A percentile compares a stretch with the other conserved stretches of the same genome.
Conservation (phyloP, 495 filamentous ascomycete species). For the Podospora didyma region DNA sequence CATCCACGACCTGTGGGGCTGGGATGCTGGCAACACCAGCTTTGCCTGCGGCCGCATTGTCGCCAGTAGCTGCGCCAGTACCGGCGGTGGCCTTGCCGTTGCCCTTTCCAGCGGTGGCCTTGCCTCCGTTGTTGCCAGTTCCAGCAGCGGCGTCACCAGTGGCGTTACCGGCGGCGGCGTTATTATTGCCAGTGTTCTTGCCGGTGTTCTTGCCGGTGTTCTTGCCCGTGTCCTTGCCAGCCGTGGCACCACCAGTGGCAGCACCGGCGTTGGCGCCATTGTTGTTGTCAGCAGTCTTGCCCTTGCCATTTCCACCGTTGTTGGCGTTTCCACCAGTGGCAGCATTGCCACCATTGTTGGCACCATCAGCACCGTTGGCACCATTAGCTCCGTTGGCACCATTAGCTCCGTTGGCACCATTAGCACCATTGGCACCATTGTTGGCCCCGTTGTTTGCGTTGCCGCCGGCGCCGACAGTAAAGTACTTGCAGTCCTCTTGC, state of each 20-base stretch:
- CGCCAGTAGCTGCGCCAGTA: neutral
- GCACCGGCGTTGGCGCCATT: neutral
- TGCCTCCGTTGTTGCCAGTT: neutral
- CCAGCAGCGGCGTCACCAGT: neutral
- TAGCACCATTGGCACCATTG: conserved; percentile 15
- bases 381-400: conserved; percentile 13
- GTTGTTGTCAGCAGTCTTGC: neutral
- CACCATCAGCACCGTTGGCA: conserved; percentile 10
- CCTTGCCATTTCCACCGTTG: neutral
- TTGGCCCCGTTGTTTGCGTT: conserved; percentile 20
- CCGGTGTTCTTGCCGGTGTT: neutral
- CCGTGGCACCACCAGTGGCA: neutral
- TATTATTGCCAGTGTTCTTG: conserved; percentile 10
- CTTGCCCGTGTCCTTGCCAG: neutral
- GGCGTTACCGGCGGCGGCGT: neutral
- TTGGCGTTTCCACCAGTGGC: conserved; percentile 8
- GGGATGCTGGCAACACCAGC: conserved; percentile 28
- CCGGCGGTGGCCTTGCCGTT: neutral
- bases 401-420: conserved; percentile 14
- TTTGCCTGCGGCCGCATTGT: neutral
- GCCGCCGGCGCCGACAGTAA: conserved; percentile 39
- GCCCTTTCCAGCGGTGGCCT: conserved; percentile 2
- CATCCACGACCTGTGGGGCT: conserved; percentile 33
- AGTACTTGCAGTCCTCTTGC: conserved; percentile 70
- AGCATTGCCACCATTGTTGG: conserved; percentile 11